A percentile compares a stretch with the other conserved stretches of the same genome.
These are phyloP conservation scores for Botryobasidium botryosum DNA, from an alignment of 768 basidiomycete genomes.

Conservation along the genomic window DNA sequence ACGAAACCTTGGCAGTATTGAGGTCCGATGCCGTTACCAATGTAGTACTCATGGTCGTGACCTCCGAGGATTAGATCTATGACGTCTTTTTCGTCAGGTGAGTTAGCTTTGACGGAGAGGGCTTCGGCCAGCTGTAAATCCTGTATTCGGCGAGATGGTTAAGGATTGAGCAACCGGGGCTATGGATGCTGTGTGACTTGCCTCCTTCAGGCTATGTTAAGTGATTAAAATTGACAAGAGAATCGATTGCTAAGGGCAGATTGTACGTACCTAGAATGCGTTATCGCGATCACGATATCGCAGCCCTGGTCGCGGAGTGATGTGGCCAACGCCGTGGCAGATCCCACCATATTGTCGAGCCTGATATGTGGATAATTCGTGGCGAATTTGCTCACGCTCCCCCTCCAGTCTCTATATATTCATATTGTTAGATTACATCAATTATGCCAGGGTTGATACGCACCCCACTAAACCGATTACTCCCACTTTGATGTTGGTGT, in stretches of 20 bases:
- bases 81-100: conserved; percentile 46
- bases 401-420: conserved; percentile 37
- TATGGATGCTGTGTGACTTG: conserved; percentile 10
- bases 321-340: conserved; percentile 54
- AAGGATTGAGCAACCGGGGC: not conserved
- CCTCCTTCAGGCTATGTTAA: conserved; percentile 21
- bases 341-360: conserved; percentile 52
- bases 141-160: conserved; percentile 25
- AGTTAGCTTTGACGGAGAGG: conserved; percentile 41
- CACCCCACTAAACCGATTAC: conserved; percentile 77
- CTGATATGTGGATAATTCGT: conserved; percentile 74
- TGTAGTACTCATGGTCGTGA: conserved; percentile 75
- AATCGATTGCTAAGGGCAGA: not conserved
- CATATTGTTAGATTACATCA: not conserved
- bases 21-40: conserved; percentile 38
- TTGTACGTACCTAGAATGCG: conserved; percentile 49
- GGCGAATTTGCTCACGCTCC: conserved; percentile 79
- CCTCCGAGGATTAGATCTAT: conserved; percentile 75
- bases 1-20: conserved; percentile 51
- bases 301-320: conserved; percentile 54
- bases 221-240: conserved; percentile 6
- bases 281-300: conserved; percentile 73
- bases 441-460: conserved; percentile 28
- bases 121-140: conserved; percentile 55
- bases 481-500: conserved; percentile 53